phyloP scores from a whole-genome alignment of 306 rosid species.

The Acacia acuminata region DNA sequence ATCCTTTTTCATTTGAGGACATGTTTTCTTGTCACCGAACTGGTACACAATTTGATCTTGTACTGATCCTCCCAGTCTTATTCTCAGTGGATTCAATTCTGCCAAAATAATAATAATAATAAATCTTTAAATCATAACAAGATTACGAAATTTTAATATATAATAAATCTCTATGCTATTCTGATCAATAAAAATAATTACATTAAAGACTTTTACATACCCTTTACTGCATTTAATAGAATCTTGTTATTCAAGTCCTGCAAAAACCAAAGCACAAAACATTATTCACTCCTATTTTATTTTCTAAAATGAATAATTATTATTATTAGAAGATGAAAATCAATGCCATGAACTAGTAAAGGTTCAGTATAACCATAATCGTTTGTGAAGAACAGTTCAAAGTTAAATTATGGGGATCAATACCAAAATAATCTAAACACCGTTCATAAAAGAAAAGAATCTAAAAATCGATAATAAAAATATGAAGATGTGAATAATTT shows the following conservation, averaged over 20 bases:
- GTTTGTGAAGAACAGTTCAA: neutral
- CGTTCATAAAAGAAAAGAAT: neutral
- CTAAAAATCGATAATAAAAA: neutral
- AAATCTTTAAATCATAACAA: neutral
- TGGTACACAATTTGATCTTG: slow-evolving; percentile 59
- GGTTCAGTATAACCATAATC: neutral
- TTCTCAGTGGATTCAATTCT: slow-evolving; percentile 59
- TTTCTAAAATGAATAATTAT: neutral
- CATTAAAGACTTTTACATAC: slow-evolving; percentile 24
- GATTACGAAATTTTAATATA: neutral
- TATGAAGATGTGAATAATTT: neutral
- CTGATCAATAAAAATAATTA: neutral
- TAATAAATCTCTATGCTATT: no score
- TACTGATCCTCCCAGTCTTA: slow-evolving; percentile 74
- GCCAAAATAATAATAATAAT: neutral
- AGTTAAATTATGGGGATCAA: neutral
- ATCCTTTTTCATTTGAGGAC: slow-evolving; percentile 31
- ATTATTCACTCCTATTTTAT: neutral
- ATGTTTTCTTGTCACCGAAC: slow-evolving; percentile 37
- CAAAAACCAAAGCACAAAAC: neutral
- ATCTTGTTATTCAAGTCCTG: slow-evolving; percentile 58
- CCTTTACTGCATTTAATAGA: slow-evolving; percentile 54
- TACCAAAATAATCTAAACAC: neutral
- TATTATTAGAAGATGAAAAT: neutral
- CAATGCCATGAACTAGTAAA: neutral